Evolutionary conservation across 805 yeast species (phyloP), one percentile per base, ranked within the genome.

Genomic region (Ogataea allantospora): DNA sequence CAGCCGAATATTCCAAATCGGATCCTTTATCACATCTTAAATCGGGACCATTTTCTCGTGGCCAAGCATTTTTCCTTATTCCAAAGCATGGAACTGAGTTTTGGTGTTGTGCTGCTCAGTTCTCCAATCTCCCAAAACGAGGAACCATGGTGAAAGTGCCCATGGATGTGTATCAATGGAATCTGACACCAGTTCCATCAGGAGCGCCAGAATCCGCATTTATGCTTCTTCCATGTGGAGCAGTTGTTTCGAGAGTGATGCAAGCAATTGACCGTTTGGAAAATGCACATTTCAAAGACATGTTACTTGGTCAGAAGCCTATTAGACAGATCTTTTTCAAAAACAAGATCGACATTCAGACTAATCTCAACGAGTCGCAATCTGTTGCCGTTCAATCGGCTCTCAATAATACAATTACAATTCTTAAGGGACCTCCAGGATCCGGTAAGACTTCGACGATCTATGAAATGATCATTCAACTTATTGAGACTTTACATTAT

Each of bases 391-490:
- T 89, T 5, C 66, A 68, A 22, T 83, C 84, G 51, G 73, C 95
- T 0, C 43, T 88, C 17, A 84, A 84, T 51, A 76, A 80, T 14
- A 55, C 67, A 57, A 32, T 75, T 7, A 60, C 77, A 0, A 70
- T 83, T 7, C 68, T 83, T 7, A 88, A 83, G 50, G 91, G 91
- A 1, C 91, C 89, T 1, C 88, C 88, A 1, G 89, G 89, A 6
- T 80, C 88, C 0, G 89, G 89, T 16, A 82, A 82, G 55, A 89
- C 97, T 0, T 83, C 83, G 37, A 89, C 97, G 0, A 57, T 91
- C 18, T 76, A 88, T 16, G 97, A 91, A 56, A 67, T 87, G 17
- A 80, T 88, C 29, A 73, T 81, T 40, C 96, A 89, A 57, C 66
- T 89, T 30, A 32, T 78, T 28, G 80, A 79, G 50, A 65, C 79